Evolutionary conservation across 2,329 filamentous ascomycete species (phyloP), one percentile per base, ranked within the genome.

Genomic region (Epichloe bromicola): DNA sequence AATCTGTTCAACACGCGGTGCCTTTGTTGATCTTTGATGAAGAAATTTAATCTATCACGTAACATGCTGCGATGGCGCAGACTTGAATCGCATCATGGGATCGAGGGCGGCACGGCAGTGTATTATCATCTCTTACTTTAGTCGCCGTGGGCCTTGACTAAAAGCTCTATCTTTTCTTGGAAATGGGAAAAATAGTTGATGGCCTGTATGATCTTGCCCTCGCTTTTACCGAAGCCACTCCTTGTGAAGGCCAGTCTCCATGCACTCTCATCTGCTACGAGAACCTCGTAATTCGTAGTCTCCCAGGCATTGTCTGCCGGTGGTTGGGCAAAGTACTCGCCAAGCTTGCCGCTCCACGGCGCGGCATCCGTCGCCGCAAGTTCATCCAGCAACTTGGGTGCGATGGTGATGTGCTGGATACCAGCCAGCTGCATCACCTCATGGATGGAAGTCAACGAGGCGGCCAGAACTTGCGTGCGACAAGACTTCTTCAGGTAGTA

Each of bases 401-500:
- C 69, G 37, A 85, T 69, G 0, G 80, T 83, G 20, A 84, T 74
- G 59, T 80, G 75, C 38, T 79, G 67, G 1, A 75, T 73, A 0
- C 79, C 78, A 2, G 76, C 75, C 2, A 83, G 67, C 44, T 67
- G 67, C 67, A 79, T 74, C n/a, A 79, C 74, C 56, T 85, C 78
- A 2, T 75, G 70, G 1, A 73, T 70, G 0, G 72, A 77, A 0
- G 77, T 80, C 44, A 83, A 63, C 37, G 75, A 79, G 3, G 78
- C 79, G 0, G 75, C 74, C 5, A 83, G 59, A 3, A 83, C 75
- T 51, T 73, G 65, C 0, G 78, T 80, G 33, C 59, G 67, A 57
- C 58, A 63, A 5, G 60, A 64, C 50, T 65, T 62, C 43, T 59
- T 57, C 26, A 70, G 59, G 58, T 77, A 80, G 59, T 79, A 80